Evolutionary conservation across 2,329 filamentous ascomycete genomes (phyloP).

Genomic region (Hypomyces rosellus): DNA sequence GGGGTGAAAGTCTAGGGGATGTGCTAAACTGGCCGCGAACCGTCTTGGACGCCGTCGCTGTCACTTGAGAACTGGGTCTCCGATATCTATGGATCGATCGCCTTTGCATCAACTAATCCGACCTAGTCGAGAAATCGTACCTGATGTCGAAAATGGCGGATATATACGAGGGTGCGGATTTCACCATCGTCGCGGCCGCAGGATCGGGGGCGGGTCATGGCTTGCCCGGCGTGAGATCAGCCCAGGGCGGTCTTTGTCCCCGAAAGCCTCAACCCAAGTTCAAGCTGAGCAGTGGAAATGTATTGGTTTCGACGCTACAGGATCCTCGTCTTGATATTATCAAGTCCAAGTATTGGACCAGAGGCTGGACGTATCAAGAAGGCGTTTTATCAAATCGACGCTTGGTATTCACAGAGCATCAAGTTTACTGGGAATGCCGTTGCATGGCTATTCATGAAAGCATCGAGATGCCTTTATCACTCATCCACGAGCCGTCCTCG

Average conservation of each 20-base stretch:
- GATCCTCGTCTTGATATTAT: constrained; percentile 8
- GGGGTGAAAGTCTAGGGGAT: constrained; percentile 19
- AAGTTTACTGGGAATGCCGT: constrained; percentile 19
- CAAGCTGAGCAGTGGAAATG: background rate
- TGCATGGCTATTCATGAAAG: constrained; percentile 8
- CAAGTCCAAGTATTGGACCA: constrained; percentile 10
- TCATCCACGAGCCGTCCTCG: background rate
- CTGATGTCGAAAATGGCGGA: constrained; percentile 7
- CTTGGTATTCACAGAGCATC: constrained; percentile 17
- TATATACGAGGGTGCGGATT: constrained; percentile 7
- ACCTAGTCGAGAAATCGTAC: constrained; percentile 23
- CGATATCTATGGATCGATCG: constrained; percentile 42
- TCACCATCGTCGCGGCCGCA: constrained; percentile 5
- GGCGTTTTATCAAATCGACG: constrained; percentile 11
- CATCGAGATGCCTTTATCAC: constrained; percentile 1
- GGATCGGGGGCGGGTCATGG: constrained; percentile 6
- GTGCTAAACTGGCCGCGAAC: constrained; percentile 23
- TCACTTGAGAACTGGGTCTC: constrained; percentile 36
- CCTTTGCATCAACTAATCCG: constrained; percentile 40
- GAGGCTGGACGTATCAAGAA: constrained; percentile 16
- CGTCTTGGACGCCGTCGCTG: constrained; percentile 37
- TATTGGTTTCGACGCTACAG: constrained; percentile 1
- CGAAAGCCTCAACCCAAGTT: constrained; percentile 1
- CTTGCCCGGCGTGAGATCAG: background rate
- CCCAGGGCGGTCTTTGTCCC: background rate